A percentile compares a stretch with the other conserved stretches of the same genome.
phyloP scores from a whole-genome alignment of 2,329 filamentous ascomycete genomes.

The Phyllosticta paracitricarpa region DNA sequence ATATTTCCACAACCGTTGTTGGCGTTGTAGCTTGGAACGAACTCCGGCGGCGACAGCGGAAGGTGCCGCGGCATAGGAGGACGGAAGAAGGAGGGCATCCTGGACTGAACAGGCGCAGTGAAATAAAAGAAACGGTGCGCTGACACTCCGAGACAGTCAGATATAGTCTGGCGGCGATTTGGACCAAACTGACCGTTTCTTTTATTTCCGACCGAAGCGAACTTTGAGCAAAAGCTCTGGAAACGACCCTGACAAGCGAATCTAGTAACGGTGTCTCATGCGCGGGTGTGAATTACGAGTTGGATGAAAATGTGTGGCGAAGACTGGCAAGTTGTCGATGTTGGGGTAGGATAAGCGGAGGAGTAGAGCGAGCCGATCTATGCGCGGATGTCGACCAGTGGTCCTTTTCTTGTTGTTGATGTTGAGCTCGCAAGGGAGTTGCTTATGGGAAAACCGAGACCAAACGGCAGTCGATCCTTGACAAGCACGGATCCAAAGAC shows the following conservation, averaged over 20 bases:
- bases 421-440: not conserved
- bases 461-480: not conserved
- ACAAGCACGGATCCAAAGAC: not conserved
- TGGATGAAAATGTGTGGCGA: not conserved
- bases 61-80: conserved; percentile 33
- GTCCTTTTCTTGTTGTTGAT: not conserved
- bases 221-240: conserved; percentile 28
- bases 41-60: conserved; percentile 41
- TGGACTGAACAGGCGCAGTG: conserved; percentile 20
- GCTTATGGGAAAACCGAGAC: not conserved
- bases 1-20: conserved; percentile 33
- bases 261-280: conserved; percentile 27
- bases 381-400: not conserved
- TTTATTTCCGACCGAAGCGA: conserved; percentile 23
- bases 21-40: conserved; percentile 30
- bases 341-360: not conserved
- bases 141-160: conserved; percentile 20
- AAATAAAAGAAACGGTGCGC: conserved; percentile 34
- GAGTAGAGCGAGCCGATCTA: not conserved
- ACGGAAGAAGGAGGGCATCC: conserved; percentile 43
- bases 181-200: conserved; percentile 27
- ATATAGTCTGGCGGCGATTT: conserved; percentile 1
- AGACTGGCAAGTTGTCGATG: not conserved
- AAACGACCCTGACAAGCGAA: conserved; percentile 20
- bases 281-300: conserved; percentile 15